Conservation (phyloP, 768 basidiomycete species). For the Trametes cinnabarina region DNA sequence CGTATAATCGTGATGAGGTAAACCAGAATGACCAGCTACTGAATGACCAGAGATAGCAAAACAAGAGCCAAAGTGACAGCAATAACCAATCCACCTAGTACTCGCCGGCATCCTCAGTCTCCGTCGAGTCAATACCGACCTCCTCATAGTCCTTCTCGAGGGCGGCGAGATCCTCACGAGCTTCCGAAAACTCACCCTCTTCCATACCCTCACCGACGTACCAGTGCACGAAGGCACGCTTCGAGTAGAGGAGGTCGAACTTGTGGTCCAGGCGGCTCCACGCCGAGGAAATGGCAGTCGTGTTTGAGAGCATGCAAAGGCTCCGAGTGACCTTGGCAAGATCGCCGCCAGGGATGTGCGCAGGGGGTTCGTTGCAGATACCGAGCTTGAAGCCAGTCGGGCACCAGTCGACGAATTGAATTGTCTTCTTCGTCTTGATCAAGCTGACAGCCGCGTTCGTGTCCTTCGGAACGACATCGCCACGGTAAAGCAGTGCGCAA, state of each 20-base stretch:
- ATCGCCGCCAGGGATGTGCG: slow-evolving; percentile 72
- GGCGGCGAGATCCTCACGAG: slow-evolving; percentile 99
- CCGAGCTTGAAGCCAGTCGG: slow-evolving; percentile 78
- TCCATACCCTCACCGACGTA: slow-evolving; percentile 81
- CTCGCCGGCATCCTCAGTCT: slow-evolving; percentile 49
- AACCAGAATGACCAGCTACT: slow-evolving; percentile 30
- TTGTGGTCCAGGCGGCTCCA: slow-evolving; percentile 80
- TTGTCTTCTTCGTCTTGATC: slow-evolving; percentile 78
- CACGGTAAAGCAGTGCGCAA: slow-evolving; percentile 69
- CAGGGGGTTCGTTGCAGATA: slow-evolving; percentile 77
- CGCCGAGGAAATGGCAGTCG: slow-evolving; percentile 67
- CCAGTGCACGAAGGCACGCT: slow-evolving; percentile 54
- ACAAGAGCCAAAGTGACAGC: slow-evolving; percentile 19
- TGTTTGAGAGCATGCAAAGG: slow-evolving; percentile 80
- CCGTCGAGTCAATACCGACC: slow-evolving; percentile 57
- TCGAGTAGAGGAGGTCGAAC: slow-evolving; percentile 76
- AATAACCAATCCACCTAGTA: slow-evolving; percentile 35
- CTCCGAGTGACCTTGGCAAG: slow-evolving; percentile 73
- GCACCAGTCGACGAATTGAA: slow-evolving; percentile 79
- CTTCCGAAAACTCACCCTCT: slow-evolving; percentile 98
- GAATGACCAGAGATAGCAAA: slow-evolving; percentile 23
- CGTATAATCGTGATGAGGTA: slow-evolving; percentile 35
- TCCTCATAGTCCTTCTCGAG: slow-evolving; percentile 97
- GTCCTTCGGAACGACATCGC: slow-evolving; percentile 78
- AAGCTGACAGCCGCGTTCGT: slow-evolving; percentile 70